Base-by-base conservation (phyloP, 495 filamentous ascomycete species). In the Opeltia flavorubescens region DNA sequence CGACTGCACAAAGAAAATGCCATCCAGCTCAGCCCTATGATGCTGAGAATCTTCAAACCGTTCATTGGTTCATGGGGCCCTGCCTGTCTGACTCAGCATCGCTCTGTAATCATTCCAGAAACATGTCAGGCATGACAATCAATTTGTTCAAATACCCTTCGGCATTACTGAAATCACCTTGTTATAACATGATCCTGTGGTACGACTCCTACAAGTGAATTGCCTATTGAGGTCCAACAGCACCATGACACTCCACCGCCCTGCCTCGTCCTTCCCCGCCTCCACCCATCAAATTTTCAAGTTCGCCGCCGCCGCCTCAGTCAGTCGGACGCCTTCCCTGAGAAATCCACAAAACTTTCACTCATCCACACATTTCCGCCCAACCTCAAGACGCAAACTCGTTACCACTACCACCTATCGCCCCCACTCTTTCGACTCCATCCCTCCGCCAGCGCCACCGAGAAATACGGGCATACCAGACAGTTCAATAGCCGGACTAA, bases 351-450 rank as follows among this genome's bases (percentile, higher is more conserved):
- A 82, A 40, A 68, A 68, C 40, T 87, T 88, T 68, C 84, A 83
- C 31, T 77, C 83, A 6, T 62, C 66, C 60, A 67, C 58, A 53
- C 65, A 65, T 52, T 63, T 62, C 53, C 64, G 75, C 49, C 68
- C 69, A 40, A 75, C 76, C 17, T 76, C 71, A 49, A 77, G 77
- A 55, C 70, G 81, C 42, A 78, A 78, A 40, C 74, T 86, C 56
- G 77, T 81, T 54, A 80, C 82, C n/a, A 74, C 75, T 5, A 79
- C 83, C 27, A 75, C 83, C 50, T 88, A 87, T 63, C 84, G 80
- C 49, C 83, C 87, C 21, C 81, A 86, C 55, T 67, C 75, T 8
- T 67, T 94, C 15, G 67, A 78, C 3, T 66, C 74, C 5, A 72
- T 73, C 43, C 77, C 82, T 29, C 66, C 75, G n/a, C 35, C 35